Evolutionary conservation across 306 rosid genomes (phyloP).

Genomic region (Glycine soja): DNA sequence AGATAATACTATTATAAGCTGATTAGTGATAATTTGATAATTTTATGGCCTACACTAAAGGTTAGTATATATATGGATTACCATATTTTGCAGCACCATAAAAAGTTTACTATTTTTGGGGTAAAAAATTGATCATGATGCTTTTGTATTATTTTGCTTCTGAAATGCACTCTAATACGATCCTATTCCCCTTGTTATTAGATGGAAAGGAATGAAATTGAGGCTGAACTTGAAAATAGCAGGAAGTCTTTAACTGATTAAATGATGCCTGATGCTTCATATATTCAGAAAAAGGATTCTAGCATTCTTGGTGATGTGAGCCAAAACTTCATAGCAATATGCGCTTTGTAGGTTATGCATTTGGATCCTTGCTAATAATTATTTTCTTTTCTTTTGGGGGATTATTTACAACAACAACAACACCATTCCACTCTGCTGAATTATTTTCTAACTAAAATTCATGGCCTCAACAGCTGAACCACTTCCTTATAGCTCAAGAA

Average conservation of each 20-base stretch:
- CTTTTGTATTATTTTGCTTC: slow-evolving; percentile 1
- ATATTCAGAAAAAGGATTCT: slow-evolving; percentile 49
- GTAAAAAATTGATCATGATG: not conserved
- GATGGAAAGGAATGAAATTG: slow-evolving; percentile 74
- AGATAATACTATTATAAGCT: too few relatives aligned
- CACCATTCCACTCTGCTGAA: too few relatives aligned
- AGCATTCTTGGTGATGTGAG: slow-evolving; percentile 59
- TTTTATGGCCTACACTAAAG: slow-evolving; percentile 55
- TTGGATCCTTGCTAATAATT: slow-evolving; percentile 15
- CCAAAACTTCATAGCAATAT: slow-evolving; percentile 12
- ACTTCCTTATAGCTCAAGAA: too few relatives aligned
- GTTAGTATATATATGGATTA: slow-evolving; percentile 48
- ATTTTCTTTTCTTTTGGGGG: slow-evolving; percentile 13
- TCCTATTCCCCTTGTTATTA: too few relatives aligned
- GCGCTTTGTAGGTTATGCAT: not conserved
- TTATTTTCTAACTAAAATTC: too few relatives aligned
- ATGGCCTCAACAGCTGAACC: too few relatives aligned
- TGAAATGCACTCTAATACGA: slow-evolving; percentile 17
- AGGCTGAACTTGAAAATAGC: slow-evolving; percentile 62
- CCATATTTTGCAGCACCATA: slow-evolving; percentile 7
- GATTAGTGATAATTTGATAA: slow-evolving; percentile 4
- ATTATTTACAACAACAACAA: too few relatives aligned
- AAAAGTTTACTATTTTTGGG: not conserved
- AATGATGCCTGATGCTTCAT: slow-evolving; percentile 49
- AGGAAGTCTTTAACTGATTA: slow-evolving; percentile 47